A percentile compares a stretch with the other conserved stretches of the same genome.
Evolutionary conservation across 345 rosid genomes (phyloP).

Genomic region (Trapa bicornis): DNA sequence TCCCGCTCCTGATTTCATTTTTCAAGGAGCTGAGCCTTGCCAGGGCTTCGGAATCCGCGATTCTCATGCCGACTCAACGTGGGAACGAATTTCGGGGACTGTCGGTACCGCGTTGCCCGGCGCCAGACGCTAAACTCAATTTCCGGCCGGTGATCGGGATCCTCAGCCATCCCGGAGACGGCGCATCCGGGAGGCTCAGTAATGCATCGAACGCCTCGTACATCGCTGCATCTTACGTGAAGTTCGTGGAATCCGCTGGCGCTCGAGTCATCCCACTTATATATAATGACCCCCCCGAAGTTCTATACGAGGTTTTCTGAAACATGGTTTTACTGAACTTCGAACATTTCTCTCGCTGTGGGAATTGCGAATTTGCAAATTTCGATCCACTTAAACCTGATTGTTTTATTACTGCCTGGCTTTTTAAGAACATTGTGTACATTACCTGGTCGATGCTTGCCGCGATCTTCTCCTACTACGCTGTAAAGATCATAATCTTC

Average conservation of each 20-base stretch:
- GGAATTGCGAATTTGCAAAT: neutral
- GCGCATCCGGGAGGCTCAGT: constrained; percentile 69
- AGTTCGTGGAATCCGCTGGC: constrained; percentile 83
- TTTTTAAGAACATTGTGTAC: too few species aligned
- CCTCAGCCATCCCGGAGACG: constrained; percentile 77
- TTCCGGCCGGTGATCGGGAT: constrained; percentile 74
- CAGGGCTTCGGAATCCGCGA: constrained; percentile 16
- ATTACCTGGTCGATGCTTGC: neutral
- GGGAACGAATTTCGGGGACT: neutral
- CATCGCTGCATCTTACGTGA: constrained; percentile 79
- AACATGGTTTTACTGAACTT: neutral
- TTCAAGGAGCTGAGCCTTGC: constrained; percentile 29
- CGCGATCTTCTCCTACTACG: neutral
- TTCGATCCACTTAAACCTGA: too few species aligned
- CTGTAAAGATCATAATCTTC: neutral
- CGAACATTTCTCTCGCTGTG: neutral
- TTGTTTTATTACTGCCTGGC: too few species aligned
- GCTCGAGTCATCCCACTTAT: constrained; percentile 85
- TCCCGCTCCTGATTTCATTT: constrained; percentile 36
- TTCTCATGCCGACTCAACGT: constrained; percentile 39
- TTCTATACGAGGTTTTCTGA: constrained; percentile 46
- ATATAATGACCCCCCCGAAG: constrained; percentile 52
- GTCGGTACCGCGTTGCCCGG: constrained; percentile 28
- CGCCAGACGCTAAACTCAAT: constrained; percentile 42
- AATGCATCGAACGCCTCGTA: constrained; percentile 40